Evolutionary conservation across 2,329 filamentous ascomycete species (phyloP).

Genomic region (Curvularia lunata): DNA sequence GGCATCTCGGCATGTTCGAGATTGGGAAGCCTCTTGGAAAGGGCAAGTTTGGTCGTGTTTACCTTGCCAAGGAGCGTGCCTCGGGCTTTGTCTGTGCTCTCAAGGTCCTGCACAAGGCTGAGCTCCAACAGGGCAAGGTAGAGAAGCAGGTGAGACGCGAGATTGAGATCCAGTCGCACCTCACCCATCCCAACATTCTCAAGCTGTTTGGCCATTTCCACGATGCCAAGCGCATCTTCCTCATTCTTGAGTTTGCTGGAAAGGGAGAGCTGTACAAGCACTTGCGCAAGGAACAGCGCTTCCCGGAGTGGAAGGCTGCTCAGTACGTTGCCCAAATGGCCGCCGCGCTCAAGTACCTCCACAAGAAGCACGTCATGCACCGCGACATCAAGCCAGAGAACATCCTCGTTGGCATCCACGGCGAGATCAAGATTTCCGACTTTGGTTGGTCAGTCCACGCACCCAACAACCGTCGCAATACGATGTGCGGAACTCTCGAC

Average conservation of each 20-base stretch:
- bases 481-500: conserved; percentile 96
- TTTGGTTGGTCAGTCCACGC: conserved; percentile 99
- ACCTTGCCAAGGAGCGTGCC: conserved; percentile 79
- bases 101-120: conserved; percentile 85
- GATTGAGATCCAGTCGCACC: conserved; percentile 88
- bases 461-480: conserved; percentile 89
- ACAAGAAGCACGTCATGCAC: conserved; percentile 97
- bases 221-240: conserved; percentile 84
- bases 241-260: conserved; percentile 85
- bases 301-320: conserved; percentile 84
- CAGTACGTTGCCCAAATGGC: conserved; percentile 91
- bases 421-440: conserved; percentile 97
- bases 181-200: conserved; percentile 84
- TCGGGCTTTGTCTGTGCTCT: conserved; percentile 85
- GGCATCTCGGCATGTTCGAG: conserved; percentile 93
- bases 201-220: conserved; percentile 88
- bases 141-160: conserved; percentile 88
- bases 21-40: conserved; percentile 86
- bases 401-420: conserved; percentile 93
- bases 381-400: conserved; percentile 98
- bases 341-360: conserved; percentile 85
- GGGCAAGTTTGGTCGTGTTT: conserved; percentile 86
- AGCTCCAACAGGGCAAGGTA: conserved; percentile 78
- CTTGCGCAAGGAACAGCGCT: conserved; percentile 76
- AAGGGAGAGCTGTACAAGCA: conserved; percentile 90